Evolutionary conservation across 2,329 filamentous ascomycete species (phyloP), one percentile per base, ranked within the genome.

Genomic region (Verticillium albo-atrum): DNA sequence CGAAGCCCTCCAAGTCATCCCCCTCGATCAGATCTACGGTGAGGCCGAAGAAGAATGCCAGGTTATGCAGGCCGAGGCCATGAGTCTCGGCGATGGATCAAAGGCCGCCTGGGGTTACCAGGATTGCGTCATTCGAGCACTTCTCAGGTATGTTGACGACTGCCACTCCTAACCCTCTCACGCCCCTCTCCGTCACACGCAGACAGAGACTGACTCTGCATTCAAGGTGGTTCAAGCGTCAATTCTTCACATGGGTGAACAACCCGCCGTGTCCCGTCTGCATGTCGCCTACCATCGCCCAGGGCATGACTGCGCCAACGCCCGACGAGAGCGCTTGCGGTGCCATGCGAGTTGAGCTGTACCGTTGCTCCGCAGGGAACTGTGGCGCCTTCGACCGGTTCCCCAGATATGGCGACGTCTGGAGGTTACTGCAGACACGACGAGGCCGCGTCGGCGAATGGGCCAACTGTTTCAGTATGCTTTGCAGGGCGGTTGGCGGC

Each of bases 401-500:
- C 67, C 93, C 95, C 42, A 86, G 95, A 62, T 98, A 97, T 73
- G 94, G 91, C 61, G 94, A 99, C 71, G 94, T 97, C 27, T 98
- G 96, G 88, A 89, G 92, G 56, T 77, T 98, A 62, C 79, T 99
- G 51, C 90, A 97, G 73, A 96, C 92, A 28, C 83, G 91, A 66
- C 85, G 90, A 66, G 95, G 95, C 35, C 88, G 95, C 66, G 89
- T 89, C 62, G 95, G 95, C 62, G 95, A 99, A 78, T 98, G 95
- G 92, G 92, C 92, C 65, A 98, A 97, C 77, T 97, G 93, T 81
- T 99, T 99, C 78, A 94, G 89, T 77, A 98, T 98, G 95, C 83
- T 99, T 57, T 98, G 94, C 79, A 87, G 94, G 61, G 95, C 95
- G 4, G 87, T 98, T 15, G 94, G 94, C 55, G 91, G 90, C 61